Base-by-base conservation (phyloP, 768 basidiomycete genomes). In the Chalciporus pseudorubinellus region DNA sequence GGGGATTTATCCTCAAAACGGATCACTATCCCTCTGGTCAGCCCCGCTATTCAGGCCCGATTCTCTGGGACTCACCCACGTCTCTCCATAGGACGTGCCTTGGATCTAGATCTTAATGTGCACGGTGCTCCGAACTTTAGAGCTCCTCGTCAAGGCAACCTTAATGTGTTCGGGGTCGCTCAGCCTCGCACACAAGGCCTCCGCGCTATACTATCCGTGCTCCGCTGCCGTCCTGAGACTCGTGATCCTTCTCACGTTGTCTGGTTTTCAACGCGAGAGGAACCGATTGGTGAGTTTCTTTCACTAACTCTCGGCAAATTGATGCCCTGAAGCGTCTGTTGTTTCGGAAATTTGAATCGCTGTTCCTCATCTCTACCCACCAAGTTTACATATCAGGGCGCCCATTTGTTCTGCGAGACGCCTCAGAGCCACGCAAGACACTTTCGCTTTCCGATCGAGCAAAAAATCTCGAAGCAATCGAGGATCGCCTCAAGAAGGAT, bases 251-350 rank as follows among this genome's bases (percentile, higher is more conserved):
- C 86, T 3, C 87, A 84, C 60, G 90, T 91, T 3, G 85, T 95
- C 24, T 99, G 94, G 93, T 92, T 98, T 70, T 97, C 89, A 24
- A 97, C 95, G 12, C 80, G 97, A 59, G 97, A 99, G 70, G 97
- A 98, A 65, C 94, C 95, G 4, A 83, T 95, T 46, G 83, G 93
- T 92, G 68, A 54, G 84, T 75, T 19, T 28, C 34, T 14, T 16
- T 48, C 7, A 20, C 20, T 48, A 7, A 20, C 20, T 31, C 26
- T 16, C 59, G 8, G 31, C 13, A 10, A 28, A 40, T 50, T 49
- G 19, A 44, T 44, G 10, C 6, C 10, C 24, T 36, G 26, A 20
- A 16, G 21, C 21, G 38, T 46, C n/a, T 34, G 14, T 13, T 12
- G 29, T 19, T 16, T 22, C 13, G 29, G 18, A 13, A 28, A 39